Conservation (phyloP, 768 basidiomycete genomes). For the Lepiota venenata region DNA sequence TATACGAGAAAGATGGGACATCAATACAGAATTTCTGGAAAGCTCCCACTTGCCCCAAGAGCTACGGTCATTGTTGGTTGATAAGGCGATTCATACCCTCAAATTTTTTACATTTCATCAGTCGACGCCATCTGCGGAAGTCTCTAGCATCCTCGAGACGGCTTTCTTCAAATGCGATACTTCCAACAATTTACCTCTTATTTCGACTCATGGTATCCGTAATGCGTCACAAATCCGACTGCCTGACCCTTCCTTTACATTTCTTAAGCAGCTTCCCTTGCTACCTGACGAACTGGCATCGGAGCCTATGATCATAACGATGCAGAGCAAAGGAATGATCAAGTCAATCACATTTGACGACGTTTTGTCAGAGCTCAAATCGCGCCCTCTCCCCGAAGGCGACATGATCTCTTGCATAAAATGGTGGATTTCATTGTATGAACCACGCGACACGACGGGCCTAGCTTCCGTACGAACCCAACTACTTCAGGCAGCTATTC, state of each 20-base stretch:
- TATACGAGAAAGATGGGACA: constrained; percentile 60
- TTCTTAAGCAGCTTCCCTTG: constrained; percentile 76
- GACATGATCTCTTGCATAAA: constrained; percentile 82
- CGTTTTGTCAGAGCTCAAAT: constrained; percentile 72
- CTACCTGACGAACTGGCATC: constrained; percentile 58
- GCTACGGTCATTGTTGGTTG: constrained; percentile 46
- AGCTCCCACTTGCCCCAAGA: constrained; percentile 33
- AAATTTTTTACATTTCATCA: constrained; percentile 87
- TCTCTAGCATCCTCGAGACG: constrained; percentile 65
- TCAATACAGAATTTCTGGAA: constrained; percentile 30
- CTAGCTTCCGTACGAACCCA: constrained; percentile 44
- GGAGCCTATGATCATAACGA: constrained; percentile 59
- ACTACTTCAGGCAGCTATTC: constrained; percentile 69
- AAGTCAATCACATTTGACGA: constrained; percentile 78
- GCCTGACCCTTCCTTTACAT: constrained; percentile 70
- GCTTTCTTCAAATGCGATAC: constrained; percentile 74
- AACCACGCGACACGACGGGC: constrained; percentile 9
- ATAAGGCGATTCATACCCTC: constrained; percentile 72
- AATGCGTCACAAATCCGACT: constrained; percentile 65
- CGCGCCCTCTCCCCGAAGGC: constrained; percentile 61
- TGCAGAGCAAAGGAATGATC: constrained; percentile 64
- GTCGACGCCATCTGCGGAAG: constrained; percentile 83
- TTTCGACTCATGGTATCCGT: constrained; percentile 73
- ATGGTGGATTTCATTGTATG: constrained; percentile 70
- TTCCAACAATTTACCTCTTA: constrained; percentile 55